Base-by-base conservation (phyloP, 2,329 filamentous ascomycete genomes). In the Claviceps sp. region DNA sequence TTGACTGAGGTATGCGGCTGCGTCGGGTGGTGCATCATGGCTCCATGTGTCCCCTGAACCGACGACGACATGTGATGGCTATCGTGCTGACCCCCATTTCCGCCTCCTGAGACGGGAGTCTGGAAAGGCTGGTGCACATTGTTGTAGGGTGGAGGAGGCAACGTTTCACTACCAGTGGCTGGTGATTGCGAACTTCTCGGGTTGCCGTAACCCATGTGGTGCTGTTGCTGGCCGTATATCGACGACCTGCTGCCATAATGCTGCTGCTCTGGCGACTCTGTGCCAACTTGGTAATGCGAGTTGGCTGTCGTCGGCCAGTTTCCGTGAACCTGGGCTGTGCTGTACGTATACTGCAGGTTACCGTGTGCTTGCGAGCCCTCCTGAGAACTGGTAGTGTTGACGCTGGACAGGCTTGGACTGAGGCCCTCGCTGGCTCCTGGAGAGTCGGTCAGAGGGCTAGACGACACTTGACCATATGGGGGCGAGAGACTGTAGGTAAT, bases 131-230 rank as follows among this genome's bases (percentile, higher is more conserved):
- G 77, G 54, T 84, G 75, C 57, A 82, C 80, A 55, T 80, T 72
- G 56, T 86, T 83, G 66, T 83, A 88, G 6, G 83, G 76, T 54
- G 84, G 80, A 51, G 79, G 74, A 54, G 85, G 77, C 51, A 90
- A 71, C 47, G 74, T 75, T 62, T 88, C 80, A 47, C 71, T 73
- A 29, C 74, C 71, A 7, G 78, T 74, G 9, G 71, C 65, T 14
- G 85, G 83, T 23, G 67, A 68, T 50, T 65, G 65, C 3, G 68
- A 65, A 55, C 59, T 65, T 51, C 67, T 60, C 36, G 66, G 62
- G 49, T 60, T 60, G 51, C 59, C 60, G 43, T 61, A 66, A 26
- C 62, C 55, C 61, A 79, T 70, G 45, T 74, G 74, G 49, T 78
- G 78, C 46, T 74, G 75, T 50, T 78, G 78, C 54, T 63, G 64